Evolutionary conservation across 164 flowering plant species (phyloP), one percentile per base, ranked within the genome.

Genomic region (Vitis amurensis): DNA sequence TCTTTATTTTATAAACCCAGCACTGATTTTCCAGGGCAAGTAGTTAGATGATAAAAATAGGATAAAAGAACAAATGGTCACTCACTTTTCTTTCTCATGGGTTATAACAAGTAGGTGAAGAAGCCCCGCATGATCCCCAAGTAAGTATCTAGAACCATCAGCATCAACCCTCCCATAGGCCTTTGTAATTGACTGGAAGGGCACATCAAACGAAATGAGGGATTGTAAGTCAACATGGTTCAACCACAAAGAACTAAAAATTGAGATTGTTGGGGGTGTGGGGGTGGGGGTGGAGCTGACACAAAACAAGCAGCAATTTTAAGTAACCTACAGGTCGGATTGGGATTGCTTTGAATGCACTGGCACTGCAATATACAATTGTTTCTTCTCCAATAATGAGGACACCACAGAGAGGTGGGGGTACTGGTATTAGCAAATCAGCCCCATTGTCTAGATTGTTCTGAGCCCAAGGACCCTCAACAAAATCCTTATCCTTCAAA

Each of bases 361-460:
- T 78, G 48, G 91, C 98, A 76, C 93, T 96, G 79, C 95, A 91
- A 69, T 96, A 93, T 4, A 96, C 99, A 72, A 96, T 85, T 15
- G 97, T 96, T 81, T 96, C 97, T 79, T 96, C 99, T 61, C 99
- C 99, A 73, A 96, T 88, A 70, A 96, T 96, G 23, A 96, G 80
- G 53, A 96, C 99, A 68, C 99, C 98, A 75, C 99, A 92, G 10
- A 96, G 85, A 57, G 99, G 98, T 71, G 93, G 83, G 1, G 99
- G 99, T 48, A 96, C 99, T 55, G 98, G 99, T 64, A 93, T 93
- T 52, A 93, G 76, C 79, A 95, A 75, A 71, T 84, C 88, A 65
- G 99, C 98, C 48, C 99, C 98, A 83, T 95, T 91, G 74, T 95
- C 99, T 75, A 95, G 97, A 85, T 95, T 95, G 77, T 83, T 90